Conservation (phyloP, 176 grass and related monocot genomes). For the Rhynchospora tenuis region DNA sequence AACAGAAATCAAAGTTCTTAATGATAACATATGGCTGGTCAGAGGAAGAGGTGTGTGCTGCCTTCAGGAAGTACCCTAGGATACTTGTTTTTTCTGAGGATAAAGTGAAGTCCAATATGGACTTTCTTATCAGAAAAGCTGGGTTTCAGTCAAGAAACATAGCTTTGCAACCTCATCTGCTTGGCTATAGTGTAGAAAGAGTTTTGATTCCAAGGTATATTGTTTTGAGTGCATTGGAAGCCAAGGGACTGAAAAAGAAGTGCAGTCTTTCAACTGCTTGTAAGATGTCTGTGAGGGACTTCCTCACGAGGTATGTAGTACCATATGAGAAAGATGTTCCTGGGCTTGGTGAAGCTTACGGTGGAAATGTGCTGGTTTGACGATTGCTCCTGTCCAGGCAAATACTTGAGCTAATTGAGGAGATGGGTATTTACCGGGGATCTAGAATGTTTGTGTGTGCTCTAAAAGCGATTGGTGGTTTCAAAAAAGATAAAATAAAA, state of each 20-base stretch:
- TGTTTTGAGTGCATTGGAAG: background rate
- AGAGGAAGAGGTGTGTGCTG: too few relatives aligned
- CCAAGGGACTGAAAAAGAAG: background rate
- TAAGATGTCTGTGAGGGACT: background rate
- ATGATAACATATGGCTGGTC: background rate
- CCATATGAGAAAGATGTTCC: background rate
- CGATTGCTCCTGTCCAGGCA: background rate
- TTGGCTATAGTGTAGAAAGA: background rate
- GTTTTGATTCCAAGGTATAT: background rate
- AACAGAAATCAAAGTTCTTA: background rate
- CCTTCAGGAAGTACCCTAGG: background rate
- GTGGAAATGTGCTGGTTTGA: background rate
- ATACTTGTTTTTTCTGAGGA: background rate
- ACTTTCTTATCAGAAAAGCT: background rate
- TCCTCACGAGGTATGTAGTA: too few relatives aligned
- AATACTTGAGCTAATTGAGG: background rate
- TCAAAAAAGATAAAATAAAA: background rate
- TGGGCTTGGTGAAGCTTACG: background rate
- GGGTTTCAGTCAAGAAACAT: background rate
- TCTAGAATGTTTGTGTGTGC: background rate
- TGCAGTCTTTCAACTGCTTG: background rate
- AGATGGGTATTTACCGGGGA: background rate
- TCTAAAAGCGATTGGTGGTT: background rate
- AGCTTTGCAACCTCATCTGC: background rate
- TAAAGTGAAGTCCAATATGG: background rate